Percentiles rank a stretch among this genome's conserved stretches.
phyloP scores from a whole-genome alignment of 1,139 yeast genomes.

The Yamadazyma dendronema region DNA sequence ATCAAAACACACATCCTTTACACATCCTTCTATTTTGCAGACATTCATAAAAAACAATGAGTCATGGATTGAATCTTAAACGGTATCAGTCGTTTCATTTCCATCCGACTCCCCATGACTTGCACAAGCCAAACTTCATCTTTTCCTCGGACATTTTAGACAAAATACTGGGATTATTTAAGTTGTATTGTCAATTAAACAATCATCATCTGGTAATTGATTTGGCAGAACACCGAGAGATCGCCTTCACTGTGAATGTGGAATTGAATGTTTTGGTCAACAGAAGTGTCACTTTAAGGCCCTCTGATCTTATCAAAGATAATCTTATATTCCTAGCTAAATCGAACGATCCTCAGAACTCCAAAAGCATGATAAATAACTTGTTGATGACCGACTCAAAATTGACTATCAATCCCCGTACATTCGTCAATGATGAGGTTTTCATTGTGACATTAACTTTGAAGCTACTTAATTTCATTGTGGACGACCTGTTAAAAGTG shows the following conservation, averaged over 20 bases:
- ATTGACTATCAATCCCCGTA: constrained; percentile 10
- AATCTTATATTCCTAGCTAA: constrained; percentile 37
- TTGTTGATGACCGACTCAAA: constrained; percentile 10
- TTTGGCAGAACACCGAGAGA: constrained; percentile 7
- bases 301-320: constrained; percentile 33
- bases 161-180: constrained; percentile 16
- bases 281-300: constrained; percentile 28
- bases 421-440: constrained; percentile 23
- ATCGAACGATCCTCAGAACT: constrained; percentile 12
- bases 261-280: constrained; percentile 36
- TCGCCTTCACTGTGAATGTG: constrained; percentile 29
- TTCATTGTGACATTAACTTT: constrained; percentile 35
- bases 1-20: background rate
- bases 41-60: constrained; percentile 1
- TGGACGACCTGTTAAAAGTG: constrained; percentile 12
- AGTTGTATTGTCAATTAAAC: constrained; percentile 4
- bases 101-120: constrained; percentile 21
- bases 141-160: constrained; percentile 38
- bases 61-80: constrained; percentile 13
- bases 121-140: constrained; percentile 39
- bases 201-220: constrained; percentile 4
- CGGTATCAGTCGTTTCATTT: constrained; percentile 17
- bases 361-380: constrained; percentile 6
- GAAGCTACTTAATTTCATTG: constrained; percentile 21
- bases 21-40: background rate